Evolutionary conservation across 192 early-diverging fungal species (phyloP).

Genomic region (Geranomyces michiganensis): DNA sequence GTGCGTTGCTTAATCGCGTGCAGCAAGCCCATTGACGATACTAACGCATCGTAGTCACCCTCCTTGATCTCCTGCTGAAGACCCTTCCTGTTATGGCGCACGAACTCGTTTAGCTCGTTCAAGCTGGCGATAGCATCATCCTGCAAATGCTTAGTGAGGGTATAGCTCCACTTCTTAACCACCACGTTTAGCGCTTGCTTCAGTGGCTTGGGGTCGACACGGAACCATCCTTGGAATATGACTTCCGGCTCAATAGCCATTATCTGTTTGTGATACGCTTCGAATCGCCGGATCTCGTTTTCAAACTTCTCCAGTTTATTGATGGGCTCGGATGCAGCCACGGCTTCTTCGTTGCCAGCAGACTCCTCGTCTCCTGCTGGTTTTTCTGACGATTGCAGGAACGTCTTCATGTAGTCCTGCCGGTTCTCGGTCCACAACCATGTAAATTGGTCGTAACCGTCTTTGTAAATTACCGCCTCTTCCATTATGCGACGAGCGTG

Average conservation of each 20-base stretch:
- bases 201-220: constrained; percentile 60
- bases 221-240: constrained; percentile 64
- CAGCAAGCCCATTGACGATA: constrained; percentile 62
- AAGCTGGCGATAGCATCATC: constrained; percentile 62
- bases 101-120: constrained; percentile 64
- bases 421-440: constrained; percentile 72
- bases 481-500: constrained; percentile 55
- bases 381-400: constrained; percentile 47
- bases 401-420: constrained; percentile 68
- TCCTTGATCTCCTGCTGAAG: constrained; percentile 61
- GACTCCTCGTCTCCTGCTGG: constrained; percentile 36
- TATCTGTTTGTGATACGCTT: constrained; percentile 64
- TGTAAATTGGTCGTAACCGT: constrained; percentile 64
- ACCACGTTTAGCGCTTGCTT: constrained; percentile 67
- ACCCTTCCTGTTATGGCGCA: constrained; percentile 59
- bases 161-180: constrained; percentile 72
- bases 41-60: constrained; percentile 62
- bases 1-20: constrained; percentile 65
- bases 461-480: constrained; percentile 52
- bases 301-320: constrained; percentile 69
- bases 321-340: constrained; percentile 37
- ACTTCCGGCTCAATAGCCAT: constrained; percentile 68
- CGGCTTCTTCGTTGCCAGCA: constrained; percentile 30
- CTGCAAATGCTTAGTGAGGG: constrained; percentile 63
- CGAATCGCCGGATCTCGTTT: constrained; percentile 65